A percentile compares a stretch with the other conserved stretches of the same genome.
phyloP scores from a whole-genome alignment of 805 yeast genomes.

The Saturnispora ahearnii region DNA sequence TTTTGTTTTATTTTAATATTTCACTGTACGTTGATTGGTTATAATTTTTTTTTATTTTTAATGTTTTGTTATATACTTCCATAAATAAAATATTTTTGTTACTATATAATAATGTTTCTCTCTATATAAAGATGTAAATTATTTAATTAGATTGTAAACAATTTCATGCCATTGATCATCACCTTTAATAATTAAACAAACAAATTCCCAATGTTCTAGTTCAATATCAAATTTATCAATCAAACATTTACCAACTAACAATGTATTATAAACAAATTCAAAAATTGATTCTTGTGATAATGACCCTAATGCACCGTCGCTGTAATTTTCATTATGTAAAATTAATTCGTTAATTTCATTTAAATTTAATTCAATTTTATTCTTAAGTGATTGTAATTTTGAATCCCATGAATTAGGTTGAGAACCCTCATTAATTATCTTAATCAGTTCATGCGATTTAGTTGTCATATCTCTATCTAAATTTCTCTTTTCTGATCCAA shows the following conservation, averaged over 20 bases:
- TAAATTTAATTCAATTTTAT: conserved; percentile 1
- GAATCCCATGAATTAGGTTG: background rate
- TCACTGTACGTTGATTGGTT: background rate
- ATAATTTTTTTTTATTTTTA: background rate
- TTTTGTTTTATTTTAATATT: background rate
- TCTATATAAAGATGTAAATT: background rate
- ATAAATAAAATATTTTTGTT: background rate
- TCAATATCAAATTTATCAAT: background rate
- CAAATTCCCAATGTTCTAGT: background rate
- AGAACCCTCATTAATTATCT: conserved; percentile 1
- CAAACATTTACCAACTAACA: conserved; percentile 11
- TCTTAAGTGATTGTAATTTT: background rate
- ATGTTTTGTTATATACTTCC: background rate
- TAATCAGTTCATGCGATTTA: conserved; percentile 7
- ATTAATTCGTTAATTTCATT: conserved; percentile 9
- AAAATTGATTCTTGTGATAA: conserved; percentile 20
- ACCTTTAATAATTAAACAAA: background rate
- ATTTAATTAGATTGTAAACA: background rate
- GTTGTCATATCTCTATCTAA: conserved; percentile 47
- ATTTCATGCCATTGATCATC: conserved; percentile 8
- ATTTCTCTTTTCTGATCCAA: conserved; percentile 60
- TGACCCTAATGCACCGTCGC: conserved; percentile 28
- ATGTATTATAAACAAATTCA: conserved; percentile 16
- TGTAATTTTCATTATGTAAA: conserved; percentile 4
- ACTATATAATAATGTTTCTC: background rate